Conservation (phyloP, 345 rosid species). For the Boechera retrofracta region DNA sequence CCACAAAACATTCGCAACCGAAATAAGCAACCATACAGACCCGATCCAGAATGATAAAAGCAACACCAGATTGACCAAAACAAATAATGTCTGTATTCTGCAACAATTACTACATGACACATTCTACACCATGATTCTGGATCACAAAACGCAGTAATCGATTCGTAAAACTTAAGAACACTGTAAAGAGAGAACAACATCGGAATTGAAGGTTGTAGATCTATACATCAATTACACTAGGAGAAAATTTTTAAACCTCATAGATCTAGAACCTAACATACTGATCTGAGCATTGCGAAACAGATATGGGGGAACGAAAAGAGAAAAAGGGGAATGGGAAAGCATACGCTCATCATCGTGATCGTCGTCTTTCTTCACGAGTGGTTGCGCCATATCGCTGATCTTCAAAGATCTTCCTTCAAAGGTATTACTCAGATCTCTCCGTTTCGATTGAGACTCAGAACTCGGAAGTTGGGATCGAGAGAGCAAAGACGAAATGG, state of each 20-base stretch:
- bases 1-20: slow-evolving; percentile 2
- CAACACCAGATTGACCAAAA: background rate
- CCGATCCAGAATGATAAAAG: background rate
- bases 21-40: slow-evolving; percentile 1
- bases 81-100: background rate
- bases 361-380: slow-evolving; percentile 92
- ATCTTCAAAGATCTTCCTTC: background rate
- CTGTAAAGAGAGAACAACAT: background rate
- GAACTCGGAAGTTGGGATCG: slow-evolving; percentile 23
- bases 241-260: background rate
- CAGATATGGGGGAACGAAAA: slow-evolving; percentile 3
- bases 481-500: background rate
- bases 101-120: background rate
- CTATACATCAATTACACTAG: slow-evolving; percentile 17
- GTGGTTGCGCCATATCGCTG: slow-evolving; percentile 90
- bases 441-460: background rate
- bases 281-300: slow-evolving; percentile 42
- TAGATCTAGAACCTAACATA: slow-evolving; percentile 59
- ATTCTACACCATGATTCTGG: background rate
- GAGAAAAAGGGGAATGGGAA: background rate
- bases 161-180: background rate
- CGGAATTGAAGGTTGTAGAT: background rate
- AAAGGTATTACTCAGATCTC: background rate
- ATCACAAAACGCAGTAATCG: background rate
- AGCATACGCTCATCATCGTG: slow-evolving; percentile 82